Evolutionary conservation across 2,329 filamentous ascomycete genomes (phyloP).

Genomic region (Cephalotrichum gorgonifer): DNA sequence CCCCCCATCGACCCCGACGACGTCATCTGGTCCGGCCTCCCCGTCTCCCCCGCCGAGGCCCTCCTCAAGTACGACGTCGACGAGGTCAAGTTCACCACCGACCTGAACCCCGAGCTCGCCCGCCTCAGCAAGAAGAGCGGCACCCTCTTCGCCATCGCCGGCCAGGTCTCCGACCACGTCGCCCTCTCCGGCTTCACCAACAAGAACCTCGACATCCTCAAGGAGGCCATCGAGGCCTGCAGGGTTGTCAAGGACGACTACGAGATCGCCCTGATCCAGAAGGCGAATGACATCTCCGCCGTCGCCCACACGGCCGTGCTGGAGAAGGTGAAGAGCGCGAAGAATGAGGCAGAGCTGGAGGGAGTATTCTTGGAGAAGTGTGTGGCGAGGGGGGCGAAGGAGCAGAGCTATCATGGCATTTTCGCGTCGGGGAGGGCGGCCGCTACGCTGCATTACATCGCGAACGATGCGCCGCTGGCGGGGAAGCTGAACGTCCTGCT

Average conservation of each 20-base stretch:
- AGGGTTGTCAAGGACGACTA: conserved; percentile 66
- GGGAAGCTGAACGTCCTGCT: conserved; percentile 72
- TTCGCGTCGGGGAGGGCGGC: conserved; percentile 71
- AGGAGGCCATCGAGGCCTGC: conserved; percentile 56
- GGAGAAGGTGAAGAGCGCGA: conserved; percentile 48
- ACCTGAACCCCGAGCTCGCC: conserved; percentile 65
- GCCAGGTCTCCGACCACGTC: conserved; percentile 63
- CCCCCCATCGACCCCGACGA: conserved; percentile 79
- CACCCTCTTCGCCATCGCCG: conserved; percentile 65
- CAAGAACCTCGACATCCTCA: conserved; percentile 46
- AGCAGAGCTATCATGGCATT: conserved; percentile 84
- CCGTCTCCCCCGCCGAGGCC: conserved; percentile 66
- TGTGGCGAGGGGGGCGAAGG: conserved; percentile 62
- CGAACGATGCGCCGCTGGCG: conserved; percentile 60
- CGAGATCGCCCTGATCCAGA: conserved; percentile 62
- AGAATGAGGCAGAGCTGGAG: conserved; percentile 75
- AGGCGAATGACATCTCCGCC: conserved; percentile 62
- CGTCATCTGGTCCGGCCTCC: conserved; percentile 89
- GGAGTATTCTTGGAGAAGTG: conserved; percentile 70
- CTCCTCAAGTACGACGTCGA: conserved; percentile 72
- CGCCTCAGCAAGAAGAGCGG: conserved; percentile 30
- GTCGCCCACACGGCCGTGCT: conserved; percentile 56
- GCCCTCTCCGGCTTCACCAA: conserved; percentile 61
- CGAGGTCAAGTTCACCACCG: conserved; percentile 58
- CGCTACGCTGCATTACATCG: conserved; percentile 79